Conservation (phyloP, 1,284 basidiomycete species). For the Trichosporon sp. region DNA sequence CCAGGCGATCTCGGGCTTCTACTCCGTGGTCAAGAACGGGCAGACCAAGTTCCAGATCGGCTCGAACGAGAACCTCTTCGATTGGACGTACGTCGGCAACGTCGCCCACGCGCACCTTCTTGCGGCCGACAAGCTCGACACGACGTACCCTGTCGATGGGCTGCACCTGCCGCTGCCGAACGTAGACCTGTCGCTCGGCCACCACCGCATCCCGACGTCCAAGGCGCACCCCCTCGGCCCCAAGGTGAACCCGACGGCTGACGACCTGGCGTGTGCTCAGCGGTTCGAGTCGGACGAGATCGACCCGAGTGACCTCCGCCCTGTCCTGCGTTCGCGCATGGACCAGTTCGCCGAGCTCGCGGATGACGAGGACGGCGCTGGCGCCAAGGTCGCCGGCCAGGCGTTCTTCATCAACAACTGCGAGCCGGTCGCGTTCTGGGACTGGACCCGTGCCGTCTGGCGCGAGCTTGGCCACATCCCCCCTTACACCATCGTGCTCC, state of each 20-base stretch:
- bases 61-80: constrained; percentile 87
- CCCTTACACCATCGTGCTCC: constrained; percentile 58
- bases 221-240: constrained; percentile 74
- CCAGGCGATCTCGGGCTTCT: constrained; percentile 76
- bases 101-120: constrained; percentile 91
- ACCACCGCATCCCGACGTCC: constrained; percentile 67
- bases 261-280: constrained; percentile 59
- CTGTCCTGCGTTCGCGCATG: constrained; percentile 61
- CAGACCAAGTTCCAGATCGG: constrained; percentile 94
- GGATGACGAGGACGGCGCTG: constrained; percentile 25
- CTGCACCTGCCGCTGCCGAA: constrained; percentile 61
- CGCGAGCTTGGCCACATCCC: constrained; percentile 63
- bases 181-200: constrained; percentile 61
- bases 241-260: constrained; percentile 56
- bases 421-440: constrained; percentile 95
- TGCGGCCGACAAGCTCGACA: constrained; percentile 65
- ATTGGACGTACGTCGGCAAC: constrained; percentile 97
- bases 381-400: constrained; percentile 72
- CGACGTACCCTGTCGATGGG: constrained; percentile 45
- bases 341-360: constrained; percentile 55
- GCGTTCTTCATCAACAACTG: constrained; percentile 98
- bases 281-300: constrained; percentile 55
- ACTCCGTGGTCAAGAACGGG: constrained; percentile 71
- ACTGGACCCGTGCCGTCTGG: constrained; percentile 85
- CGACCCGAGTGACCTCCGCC: constrained; percentile 52